Evolutionary conservation across 208 protist genomes (phyloP).

Genomic region (Herpetomonas samuelpessoai): DNA sequence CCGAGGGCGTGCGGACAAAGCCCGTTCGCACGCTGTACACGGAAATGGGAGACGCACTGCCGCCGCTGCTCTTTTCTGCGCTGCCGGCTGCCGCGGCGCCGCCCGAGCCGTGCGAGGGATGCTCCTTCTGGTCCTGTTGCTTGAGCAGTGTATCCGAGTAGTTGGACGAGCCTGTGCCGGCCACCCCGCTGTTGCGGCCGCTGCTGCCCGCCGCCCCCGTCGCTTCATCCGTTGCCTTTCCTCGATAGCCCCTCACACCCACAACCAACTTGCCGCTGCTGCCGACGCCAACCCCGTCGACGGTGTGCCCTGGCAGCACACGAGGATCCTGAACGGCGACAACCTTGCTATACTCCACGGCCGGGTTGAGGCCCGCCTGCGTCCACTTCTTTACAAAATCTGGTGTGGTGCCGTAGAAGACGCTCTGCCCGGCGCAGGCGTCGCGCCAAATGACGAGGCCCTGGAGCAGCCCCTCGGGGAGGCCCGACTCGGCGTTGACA

Average conservation of each 20-base stretch:
- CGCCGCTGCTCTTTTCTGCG: background rate
- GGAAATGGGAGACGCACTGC: slow-evolving; percentile 13
- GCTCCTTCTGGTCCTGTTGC: background rate
- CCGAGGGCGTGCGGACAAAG: slow-evolving; percentile 18
- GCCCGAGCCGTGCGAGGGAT: no score
- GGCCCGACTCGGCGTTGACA: slow-evolving; percentile 18
- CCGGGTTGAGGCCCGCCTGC: slow-evolving; percentile 22
- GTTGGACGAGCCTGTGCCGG: background rate
- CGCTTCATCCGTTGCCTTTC: background rate
- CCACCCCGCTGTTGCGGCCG: background rate
- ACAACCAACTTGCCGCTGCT: background rate
- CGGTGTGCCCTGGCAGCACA: background rate
- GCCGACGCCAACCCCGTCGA: background rate
- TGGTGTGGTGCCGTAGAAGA: slow-evolving; percentile 46
- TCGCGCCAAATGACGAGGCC: slow-evolving; percentile 43
- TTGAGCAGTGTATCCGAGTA: background rate
- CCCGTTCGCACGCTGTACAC: slow-evolving; percentile 30
- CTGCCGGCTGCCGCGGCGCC: slow-evolving; percentile 2
- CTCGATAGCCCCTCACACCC: background rate
- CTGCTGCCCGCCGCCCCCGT: background rate
- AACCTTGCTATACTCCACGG: slow-evolving; percentile 17
- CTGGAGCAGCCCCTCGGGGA: slow-evolving; percentile 25
- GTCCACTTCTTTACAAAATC: slow-evolving; percentile 47
- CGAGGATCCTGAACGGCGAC: slow-evolving; percentile 2
- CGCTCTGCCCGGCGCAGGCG: slow-evolving; percentile 19